Percentiles rank a stretch among this genome's conserved stretches.
phyloP scores from a whole-genome alignment of 169 alveolate genomes.

The Cytauxzoon felis region DNA sequence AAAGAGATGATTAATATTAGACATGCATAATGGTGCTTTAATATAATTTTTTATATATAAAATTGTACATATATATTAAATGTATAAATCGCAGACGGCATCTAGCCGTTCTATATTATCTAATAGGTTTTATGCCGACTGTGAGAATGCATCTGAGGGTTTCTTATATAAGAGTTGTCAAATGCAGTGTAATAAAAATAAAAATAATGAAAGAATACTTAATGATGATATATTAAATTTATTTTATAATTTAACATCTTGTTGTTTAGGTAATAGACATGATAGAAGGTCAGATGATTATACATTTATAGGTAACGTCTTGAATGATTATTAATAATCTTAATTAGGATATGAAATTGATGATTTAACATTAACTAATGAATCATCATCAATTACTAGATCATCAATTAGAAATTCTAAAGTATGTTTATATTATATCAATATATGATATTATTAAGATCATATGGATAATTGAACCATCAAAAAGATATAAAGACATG shows the following conservation, averaged over 20 bases:
- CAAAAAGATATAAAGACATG: not conserved
- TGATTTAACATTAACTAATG: not conserved
- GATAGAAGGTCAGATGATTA: not conserved
- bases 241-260: slow-evolving; percentile 8
- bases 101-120: slow-evolving; percentile 6
- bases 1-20: not conserved
- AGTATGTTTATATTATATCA: not conserved
- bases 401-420: not conserved
- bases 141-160: slow-evolving; percentile 61
- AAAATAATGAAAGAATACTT: not conserved
- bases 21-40: not conserved
- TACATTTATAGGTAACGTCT: slow-evolving; percentile 22
- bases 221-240: not conserved
- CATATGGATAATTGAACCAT: slow-evolving; percentile 47
- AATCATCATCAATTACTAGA: not conserved
- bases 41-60: not conserved
- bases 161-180: slow-evolving; percentile 30
- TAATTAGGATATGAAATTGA: not conserved
- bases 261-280: slow-evolving; percentile 44
- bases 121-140: slow-evolving; percentile 50
- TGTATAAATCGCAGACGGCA: no score
- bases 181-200: not conserved
- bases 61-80: no score
- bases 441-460: not conserved
- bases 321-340: not conserved